Conservation (phyloP, 306 rosid genomes). For the Albizia julibrissin region DNA sequence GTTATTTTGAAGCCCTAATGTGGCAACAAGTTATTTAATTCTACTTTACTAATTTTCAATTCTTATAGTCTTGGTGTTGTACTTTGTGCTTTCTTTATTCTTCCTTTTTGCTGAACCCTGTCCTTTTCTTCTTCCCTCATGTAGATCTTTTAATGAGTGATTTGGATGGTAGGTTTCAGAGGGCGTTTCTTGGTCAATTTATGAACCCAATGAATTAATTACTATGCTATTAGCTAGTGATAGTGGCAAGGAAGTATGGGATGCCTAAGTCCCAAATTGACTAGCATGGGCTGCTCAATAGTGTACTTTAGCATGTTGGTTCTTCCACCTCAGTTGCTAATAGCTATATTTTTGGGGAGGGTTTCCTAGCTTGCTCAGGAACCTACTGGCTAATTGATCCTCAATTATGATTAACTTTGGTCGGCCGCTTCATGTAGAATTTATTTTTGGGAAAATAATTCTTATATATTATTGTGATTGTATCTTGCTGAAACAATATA, state of each 20-base stretch:
- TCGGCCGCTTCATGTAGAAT: not conserved
- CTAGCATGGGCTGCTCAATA: not conserved
- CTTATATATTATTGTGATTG: not conserved
- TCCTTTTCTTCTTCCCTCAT: not conserved
- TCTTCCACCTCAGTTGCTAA: not conserved
- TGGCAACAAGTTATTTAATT: not conserved
- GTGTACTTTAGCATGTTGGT: not conserved
- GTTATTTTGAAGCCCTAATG: not conserved
- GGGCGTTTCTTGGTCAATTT: not conserved
- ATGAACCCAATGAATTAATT: constrained; percentile 20
- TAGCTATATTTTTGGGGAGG: not conserved
- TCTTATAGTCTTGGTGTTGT: not conserved
- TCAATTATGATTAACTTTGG: not conserved
- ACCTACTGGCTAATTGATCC: not conserved
- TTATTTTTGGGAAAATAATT: not conserved
- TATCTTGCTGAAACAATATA: not conserved
- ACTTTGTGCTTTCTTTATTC: not conserved
- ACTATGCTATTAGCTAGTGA: not conserved
- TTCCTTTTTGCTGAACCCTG: not conserved
- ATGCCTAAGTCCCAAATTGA: not conserved
- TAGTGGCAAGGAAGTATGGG: not conserved
- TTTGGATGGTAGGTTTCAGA: not conserved
- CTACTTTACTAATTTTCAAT: not conserved
- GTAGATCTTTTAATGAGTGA: not conserved
- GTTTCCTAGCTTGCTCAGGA: not conserved